phyloP scores from a whole-genome alignment of 768 basidiomycete species.

The Lactarius tabidus region DNA sequence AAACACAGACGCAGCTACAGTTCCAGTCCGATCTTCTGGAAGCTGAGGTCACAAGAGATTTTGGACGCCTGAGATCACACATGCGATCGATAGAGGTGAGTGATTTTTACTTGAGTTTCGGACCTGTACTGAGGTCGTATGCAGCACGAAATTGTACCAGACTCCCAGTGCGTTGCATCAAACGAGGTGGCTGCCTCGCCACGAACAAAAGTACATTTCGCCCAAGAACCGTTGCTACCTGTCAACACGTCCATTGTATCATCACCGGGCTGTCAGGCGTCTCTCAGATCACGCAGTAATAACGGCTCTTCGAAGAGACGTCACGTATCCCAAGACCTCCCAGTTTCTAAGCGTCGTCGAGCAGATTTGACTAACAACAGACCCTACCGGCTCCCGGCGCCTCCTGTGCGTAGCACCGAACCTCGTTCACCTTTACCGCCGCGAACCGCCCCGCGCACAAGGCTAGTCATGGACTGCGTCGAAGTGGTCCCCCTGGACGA shows the following conservation, averaged over 20 bases:
- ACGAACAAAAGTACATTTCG: not conserved
- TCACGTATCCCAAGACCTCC: not conserved
- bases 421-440: not conserved
- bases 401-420: not conserved
- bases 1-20: constrained; percentile 3
- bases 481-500: constrained; percentile 10
- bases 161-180: constrained; percentile 5
- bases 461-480: constrained; percentile 17
- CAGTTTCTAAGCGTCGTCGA: constrained; percentile 9
- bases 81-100: constrained; percentile 15
- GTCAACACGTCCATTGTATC: not conserved
- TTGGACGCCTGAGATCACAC: not conserved
- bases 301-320: not conserved
- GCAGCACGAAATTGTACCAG: constrained; percentile 17
- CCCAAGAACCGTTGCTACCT: not conserved
- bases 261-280: not conserved
- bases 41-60: not conserved
- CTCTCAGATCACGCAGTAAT: not conserved
- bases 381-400: not conserved
- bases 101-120: not conserved
- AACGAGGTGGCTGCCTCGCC: not conserved
- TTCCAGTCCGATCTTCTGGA: not conserved
- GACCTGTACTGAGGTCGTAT: not conserved
- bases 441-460: not conserved
- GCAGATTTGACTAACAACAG: not conserved